Evolutionary conservation across 73 alveolate genomes (phyloP), one percentile per base, ranked within the genome.

Genomic region (Durusdinium trenchii): DNA sequence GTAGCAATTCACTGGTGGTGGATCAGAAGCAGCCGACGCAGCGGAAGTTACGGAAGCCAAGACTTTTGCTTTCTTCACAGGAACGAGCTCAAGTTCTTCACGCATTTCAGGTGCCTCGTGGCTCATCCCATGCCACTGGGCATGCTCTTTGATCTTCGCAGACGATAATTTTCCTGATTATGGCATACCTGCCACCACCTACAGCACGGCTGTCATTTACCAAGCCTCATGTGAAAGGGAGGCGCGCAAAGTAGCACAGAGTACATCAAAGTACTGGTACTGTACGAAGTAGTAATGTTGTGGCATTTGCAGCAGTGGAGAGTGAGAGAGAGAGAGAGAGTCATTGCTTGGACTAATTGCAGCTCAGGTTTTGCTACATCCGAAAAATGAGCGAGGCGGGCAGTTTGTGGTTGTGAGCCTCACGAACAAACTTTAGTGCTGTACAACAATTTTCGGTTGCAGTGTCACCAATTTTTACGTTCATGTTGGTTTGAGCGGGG

Each of bases 81-180:
- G 96, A 90, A 90, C 75, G 96, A 90, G 96, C 73, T 90, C 57
- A 90, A 50, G 42, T 90, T 90, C 86, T 90, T 62, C 96, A 90
- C 96, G 16, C 86, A 90, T 38, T 90, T 60, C 57, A 86, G 96
- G 42, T 38, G 48, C 40, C 54, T 90, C 57, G 47, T 43, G 38
- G 43, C 83, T 18, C 96, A 90, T 35, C 87, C 96, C 9, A 10
- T 90, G 96, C 75, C 51, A 2, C 86, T 90, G 14, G 84, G 95
- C 84, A 14, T 1, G 18, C 18, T n/a, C n/a, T n/a, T n/a, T n/a
- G n/a, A n/a, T n/a, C n/a, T n/a, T n/a, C n/a, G n/a, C n/a, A n/a
- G n/a, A n/a, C n/a, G n/a, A n/a, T n/a, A n/a, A n/a, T n/a, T n/a
- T n/a, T n/a, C n/a, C n/a, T n/a, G n/a, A n/a, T n/a, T n/a, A n/a